Percentiles rank a stretch among this genome's conserved stretches.
phyloP scores from a whole-genome alignment of 139 green algal species.

The Tetraselmis striata region DNA sequence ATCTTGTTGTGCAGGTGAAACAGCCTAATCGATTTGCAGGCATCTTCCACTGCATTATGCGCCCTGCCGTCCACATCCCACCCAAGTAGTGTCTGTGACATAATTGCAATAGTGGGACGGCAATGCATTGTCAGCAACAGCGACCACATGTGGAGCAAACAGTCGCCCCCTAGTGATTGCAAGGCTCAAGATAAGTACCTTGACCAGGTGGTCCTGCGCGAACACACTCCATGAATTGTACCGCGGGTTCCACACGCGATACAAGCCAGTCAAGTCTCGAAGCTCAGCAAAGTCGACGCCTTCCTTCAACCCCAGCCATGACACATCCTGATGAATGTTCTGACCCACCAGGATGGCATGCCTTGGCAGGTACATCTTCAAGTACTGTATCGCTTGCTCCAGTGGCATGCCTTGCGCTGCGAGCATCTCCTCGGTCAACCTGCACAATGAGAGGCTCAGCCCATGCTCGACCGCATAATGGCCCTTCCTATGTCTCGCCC shows the following conservation, averaged over 20 bases:
- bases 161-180: too few species aligned
- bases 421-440: slow-evolving; percentile 50
- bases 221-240: slow-evolving; percentile 62
- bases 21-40: slow-evolving; percentile 79
- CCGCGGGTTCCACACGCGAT: slow-evolving; percentile 68
- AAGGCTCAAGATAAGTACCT: too few species aligned
- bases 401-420: slow-evolving; percentile 59
- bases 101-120: too few species aligned
- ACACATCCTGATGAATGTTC: slow-evolving; percentile 78
- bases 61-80: slow-evolving; percentile 32
- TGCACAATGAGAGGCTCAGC: slow-evolving; percentile 8
- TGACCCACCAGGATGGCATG: slow-evolving; percentile 74
- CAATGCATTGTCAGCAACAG: too few species aligned
- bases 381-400: slow-evolving; percentile 38
- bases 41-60: slow-evolving; percentile 58
- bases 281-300: slow-evolving; percentile 67
- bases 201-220: slow-evolving; percentile 69
- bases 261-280: slow-evolving; percentile 77
- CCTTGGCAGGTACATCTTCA: slow-evolving; percentile 47
- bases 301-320: slow-evolving; percentile 78
- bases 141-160: too few species aligned
- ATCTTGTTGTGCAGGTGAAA: slow-evolving; percentile 70
- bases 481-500: too few species aligned
- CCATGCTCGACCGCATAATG: too few species aligned
- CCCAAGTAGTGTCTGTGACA: slow-evolving; percentile 45